Evolutionary conservation across 345 rosid species (phyloP), one percentile per base, ranked within the genome.

Genomic region (Acer campestre): DNA sequence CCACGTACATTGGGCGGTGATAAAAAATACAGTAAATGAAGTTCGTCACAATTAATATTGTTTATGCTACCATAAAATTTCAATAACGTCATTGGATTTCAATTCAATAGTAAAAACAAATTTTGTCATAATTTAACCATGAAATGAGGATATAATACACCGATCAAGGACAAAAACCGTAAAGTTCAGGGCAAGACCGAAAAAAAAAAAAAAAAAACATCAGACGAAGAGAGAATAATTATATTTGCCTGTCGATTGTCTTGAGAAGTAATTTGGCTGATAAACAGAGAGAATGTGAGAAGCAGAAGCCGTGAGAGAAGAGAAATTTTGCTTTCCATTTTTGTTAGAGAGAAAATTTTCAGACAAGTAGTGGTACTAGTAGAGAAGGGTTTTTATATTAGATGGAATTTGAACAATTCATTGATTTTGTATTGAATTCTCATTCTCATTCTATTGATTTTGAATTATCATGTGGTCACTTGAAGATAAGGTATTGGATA

Each of bases 241-340:
- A 40, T 27, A 10, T 38, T 74, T 82, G 69, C 84, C 84, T 75
- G 63, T 67, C 72, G 73, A 35, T 72, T 20, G 2, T 79, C 85
- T 44, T 73, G 76, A 51, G 85, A 76, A 11, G 72, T 31, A 27
- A n/a, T 7, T 74, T 62, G 20, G 70, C 70, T 46, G 59, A 75
- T 18, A 35, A 71, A 68, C 64, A 59, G 10, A 13, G 66, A 8
- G 7, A 13, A 29, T 31, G 56, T 35, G 55, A 83, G 13, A n/a
- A 77, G 18, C 18, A 35, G 20, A 51, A 73, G 78, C 80, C 84
- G 68, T 38, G 65, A 0, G 16, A 74, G 12, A 70, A 42, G 17
- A 29, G 79, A 71, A 25, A 31, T 29, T 6, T 18, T 61, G 67
- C 3, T 29, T 29, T 53, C 71, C 80, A 79, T 76, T 62, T 27